These are phyloP conservation scores for Leonotis leonurus DNA, from an alignment of 257 asterid genomes.

Conservation along the genomic window DNA sequence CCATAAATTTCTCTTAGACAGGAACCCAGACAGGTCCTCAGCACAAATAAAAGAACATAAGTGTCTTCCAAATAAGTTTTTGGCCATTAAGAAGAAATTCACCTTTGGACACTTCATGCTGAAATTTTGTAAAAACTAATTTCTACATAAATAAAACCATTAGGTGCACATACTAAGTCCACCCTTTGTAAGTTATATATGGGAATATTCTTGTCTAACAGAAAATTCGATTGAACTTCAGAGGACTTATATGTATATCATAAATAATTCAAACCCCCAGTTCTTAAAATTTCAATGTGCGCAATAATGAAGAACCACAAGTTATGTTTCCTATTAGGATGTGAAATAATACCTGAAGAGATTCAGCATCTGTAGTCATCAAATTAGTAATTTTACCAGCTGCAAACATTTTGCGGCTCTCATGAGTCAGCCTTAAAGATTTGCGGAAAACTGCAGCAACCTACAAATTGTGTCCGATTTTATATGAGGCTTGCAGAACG, in stretches of 20 bases:
- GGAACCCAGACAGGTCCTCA: background rate
- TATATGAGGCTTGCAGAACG: background rate
- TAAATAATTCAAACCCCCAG: no score
- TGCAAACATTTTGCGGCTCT: constrained; percentile 80
- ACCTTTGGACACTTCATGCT: no score
- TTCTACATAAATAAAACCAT: background rate
- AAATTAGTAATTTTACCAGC: constrained; percentile 88
- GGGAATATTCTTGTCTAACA: no score
- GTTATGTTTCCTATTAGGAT: background rate
- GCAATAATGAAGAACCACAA: background rate
- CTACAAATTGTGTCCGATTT: constrained; percentile 31
- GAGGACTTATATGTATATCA: no score
- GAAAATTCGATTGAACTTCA: no score
- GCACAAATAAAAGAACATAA: no score
- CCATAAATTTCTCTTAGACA: background rate
- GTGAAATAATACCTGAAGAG: constrained; percentile 70
- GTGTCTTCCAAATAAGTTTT: no score
- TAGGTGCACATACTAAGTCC: background rate
- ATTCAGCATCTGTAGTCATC: constrained; percentile 93
- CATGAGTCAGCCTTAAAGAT: constrained; percentile 84
- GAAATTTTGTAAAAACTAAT: background rate
- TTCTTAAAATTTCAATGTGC: background rate
- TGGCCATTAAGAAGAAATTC: no score
- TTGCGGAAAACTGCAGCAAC: constrained; percentile 91
- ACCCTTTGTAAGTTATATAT: no score